Percentiles rank a stretch among this genome's conserved stretches.
These are phyloP conservation scores for Amanita inopinata DNA, from an alignment of 768 basidiomycete species.

Conservation along the genomic window DNA sequence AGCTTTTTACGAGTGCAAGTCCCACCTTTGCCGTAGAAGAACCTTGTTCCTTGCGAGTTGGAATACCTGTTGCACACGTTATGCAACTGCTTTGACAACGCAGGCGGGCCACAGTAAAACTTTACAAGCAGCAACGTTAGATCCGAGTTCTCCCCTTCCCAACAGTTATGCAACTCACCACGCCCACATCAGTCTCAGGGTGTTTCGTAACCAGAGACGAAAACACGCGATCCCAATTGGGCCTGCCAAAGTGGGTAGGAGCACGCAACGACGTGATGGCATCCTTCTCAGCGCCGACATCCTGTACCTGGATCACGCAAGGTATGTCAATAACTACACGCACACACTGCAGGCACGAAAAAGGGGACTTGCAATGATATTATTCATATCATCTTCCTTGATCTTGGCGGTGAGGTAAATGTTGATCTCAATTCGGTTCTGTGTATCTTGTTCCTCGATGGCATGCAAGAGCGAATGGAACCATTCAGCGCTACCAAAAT, in stretches of 20 bases:
- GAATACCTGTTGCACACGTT: constrained; percentile 82
- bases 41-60: constrained; percentile 62
- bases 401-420: constrained; percentile 89
- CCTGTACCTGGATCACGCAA: constrained; percentile 47
- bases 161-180: constrained; percentile 36
- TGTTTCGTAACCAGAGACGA: constrained; percentile 71
- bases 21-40: constrained; percentile 87
- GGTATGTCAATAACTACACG: background rate
- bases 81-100: constrained; percentile 64
- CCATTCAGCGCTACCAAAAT: constrained; percentile 85
- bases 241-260: constrained; percentile 88
- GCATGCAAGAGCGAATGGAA: constrained; percentile 91
- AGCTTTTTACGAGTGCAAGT: constrained; percentile 4
- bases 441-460: constrained; percentile 85
- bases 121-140: constrained; percentile 12
- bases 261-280: constrained; percentile 83
- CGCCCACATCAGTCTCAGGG: constrained; percentile 82
- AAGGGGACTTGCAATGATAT: constrained; percentile 59
- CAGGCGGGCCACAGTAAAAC: constrained; percentile 85
- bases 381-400: constrained; percentile 88
- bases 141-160: background rate
- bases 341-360: background rate
- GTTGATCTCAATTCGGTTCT: constrained; percentile 84
- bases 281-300: constrained; percentile 89
- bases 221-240: constrained; percentile 78